Conservation (phyloP, 495 filamentous ascomycete species). For the Cudoniella acicularis region DNA sequence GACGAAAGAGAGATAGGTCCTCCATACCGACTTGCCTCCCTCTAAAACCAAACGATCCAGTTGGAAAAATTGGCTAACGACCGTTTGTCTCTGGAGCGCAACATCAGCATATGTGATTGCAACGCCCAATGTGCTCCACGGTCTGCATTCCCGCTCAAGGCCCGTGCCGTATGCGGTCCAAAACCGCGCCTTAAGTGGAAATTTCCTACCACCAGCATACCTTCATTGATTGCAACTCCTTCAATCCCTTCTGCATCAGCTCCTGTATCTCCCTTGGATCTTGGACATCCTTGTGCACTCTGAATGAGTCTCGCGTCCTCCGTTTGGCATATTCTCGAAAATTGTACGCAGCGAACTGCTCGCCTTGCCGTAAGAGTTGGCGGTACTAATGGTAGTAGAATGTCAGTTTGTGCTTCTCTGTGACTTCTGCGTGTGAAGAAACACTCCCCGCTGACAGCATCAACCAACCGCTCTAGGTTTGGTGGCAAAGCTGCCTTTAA, state of each 20-base stretch:
- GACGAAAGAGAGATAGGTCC: background rate
- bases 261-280: slow-evolving; percentile 77
- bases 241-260: slow-evolving; percentile 81
- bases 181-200: no score
- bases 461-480: no score
- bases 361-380: slow-evolving; percentile 80
- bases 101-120: no score
- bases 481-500: background rate
- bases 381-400: slow-evolving; percentile 62
- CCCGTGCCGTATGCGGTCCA: no score
- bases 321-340: slow-evolving; percentile 95
- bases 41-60: slow-evolving; percentile 90
- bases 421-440: no score
- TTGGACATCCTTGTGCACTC: slow-evolving; percentile 66
- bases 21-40: slow-evolving; percentile 56
- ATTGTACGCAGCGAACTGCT: slow-evolving; percentile 90
- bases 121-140: no score
- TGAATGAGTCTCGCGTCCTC: slow-evolving; percentile 82
- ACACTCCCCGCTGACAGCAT: no score
- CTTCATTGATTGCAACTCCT: slow-evolving; percentile 88
- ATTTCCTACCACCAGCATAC: slow-evolving; percentile 46
- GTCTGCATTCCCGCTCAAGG: no score
- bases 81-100: slow-evolving; percentile 77
- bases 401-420: no score
- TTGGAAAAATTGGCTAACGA: slow-evolving; percentile 93